Percentiles rank a stretch among this genome's conserved stretches.
These are phyloP conservation scores for Fraxinus cuspidata DNA, from an alignment of 257 asterid species.

Conservation along the genomic window DNA sequence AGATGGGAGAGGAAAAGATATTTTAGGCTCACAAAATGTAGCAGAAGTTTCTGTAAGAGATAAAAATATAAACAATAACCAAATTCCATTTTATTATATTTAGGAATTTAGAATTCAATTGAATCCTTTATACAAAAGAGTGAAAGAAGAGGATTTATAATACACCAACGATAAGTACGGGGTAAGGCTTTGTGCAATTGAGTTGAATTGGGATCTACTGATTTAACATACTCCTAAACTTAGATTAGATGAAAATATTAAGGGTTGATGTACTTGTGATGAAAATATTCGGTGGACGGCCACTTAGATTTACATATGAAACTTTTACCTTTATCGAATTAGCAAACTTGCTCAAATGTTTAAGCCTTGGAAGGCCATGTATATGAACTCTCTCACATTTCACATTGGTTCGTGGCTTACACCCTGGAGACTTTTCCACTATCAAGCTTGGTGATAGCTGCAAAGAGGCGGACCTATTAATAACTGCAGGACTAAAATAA, in stretches of 20 bases:
- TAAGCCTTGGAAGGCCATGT: conserved; percentile 67
- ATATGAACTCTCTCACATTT: conserved; percentile 71
- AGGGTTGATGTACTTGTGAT: conserved; percentile 7
- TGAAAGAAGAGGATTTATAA: neutral
- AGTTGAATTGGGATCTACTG: neutral
- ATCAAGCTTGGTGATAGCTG: conserved; percentile 56
- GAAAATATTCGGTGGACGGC: conserved; percentile 39
- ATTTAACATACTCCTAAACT: conserved; percentile 9
- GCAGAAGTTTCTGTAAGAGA: conserved; percentile 16
- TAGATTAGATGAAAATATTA: conserved; percentile 1
- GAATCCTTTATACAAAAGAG: neutral
- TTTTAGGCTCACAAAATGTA: conserved; percentile 4
- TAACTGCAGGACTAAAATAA: conserved; percentile 49
- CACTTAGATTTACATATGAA: conserved; percentile 41
- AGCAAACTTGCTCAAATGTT: conserved; percentile 61
- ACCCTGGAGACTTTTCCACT: conserved; percentile 74
- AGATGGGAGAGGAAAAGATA: conserved; percentile 13
- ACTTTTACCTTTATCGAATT: conserved; percentile 67
- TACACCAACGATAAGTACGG: neutral
- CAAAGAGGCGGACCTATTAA: conserved; percentile 44
- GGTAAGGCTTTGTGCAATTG: neutral
- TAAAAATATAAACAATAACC: neutral
- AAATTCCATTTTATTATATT: neutral
- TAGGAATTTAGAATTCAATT: neutral
- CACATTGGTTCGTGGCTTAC: conserved; percentile 70